Evolutionary conservation across 192 early-diverging fungal species (phyloP).

Genomic region (Rhizoclosmatium globosum): DNA sequence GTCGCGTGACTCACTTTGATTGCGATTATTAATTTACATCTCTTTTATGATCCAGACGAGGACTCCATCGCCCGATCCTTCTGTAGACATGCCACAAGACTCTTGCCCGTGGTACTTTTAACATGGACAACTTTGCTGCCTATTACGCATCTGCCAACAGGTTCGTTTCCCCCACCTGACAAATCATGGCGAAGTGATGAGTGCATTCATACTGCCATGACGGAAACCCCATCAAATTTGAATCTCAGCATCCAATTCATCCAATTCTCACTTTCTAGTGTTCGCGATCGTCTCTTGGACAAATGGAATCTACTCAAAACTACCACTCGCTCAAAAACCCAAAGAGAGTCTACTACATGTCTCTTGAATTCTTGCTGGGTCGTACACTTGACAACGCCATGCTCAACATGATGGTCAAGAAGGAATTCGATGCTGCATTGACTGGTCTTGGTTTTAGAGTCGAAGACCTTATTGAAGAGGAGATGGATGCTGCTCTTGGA

Average conservation of each 20-base stretch:
- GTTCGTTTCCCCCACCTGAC: slow-evolving; percentile 27
- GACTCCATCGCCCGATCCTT: slow-evolving; percentile 85
- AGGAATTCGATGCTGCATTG: slow-evolving; percentile 75
- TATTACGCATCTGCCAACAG: slow-evolving; percentile 93
- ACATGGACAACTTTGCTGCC: slow-evolving; percentile 91
- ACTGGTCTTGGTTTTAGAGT: slow-evolving; percentile 87
- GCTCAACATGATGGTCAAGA: slow-evolving; percentile 84
- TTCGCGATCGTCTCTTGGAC: slow-evolving; percentile 92
- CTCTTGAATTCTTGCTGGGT: slow-evolving; percentile 96
- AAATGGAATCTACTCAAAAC: slow-evolving; percentile 96
- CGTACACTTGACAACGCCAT: slow-evolving; percentile 98
- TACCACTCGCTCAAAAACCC: slow-evolving; percentile 78
- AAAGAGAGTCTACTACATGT: slow-evolving; percentile 98
- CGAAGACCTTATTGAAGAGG: slow-evolving; percentile 93
- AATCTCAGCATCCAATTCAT: slow-evolving; percentile 13
- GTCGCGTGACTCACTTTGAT: neutral
- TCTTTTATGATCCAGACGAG: slow-evolving; percentile 57
- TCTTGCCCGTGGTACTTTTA: slow-evolving; percentile 85
- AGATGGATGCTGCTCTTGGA: slow-evolving; percentile 95
- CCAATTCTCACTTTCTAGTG: slow-evolving; percentile 49
- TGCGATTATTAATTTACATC: neutral
- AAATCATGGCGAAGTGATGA: too few relatives aligned
- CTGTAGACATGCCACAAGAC: slow-evolving; percentile 89
- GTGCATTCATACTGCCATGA: too few relatives aligned
- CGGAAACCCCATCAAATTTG: too few relatives aligned